Percentiles rank a stretch among this genome's conserved stretches.
Evolutionary conservation across 176 grass and related monocot genomes (phyloP).

Genomic region (Pontederia paniculata): DNA sequence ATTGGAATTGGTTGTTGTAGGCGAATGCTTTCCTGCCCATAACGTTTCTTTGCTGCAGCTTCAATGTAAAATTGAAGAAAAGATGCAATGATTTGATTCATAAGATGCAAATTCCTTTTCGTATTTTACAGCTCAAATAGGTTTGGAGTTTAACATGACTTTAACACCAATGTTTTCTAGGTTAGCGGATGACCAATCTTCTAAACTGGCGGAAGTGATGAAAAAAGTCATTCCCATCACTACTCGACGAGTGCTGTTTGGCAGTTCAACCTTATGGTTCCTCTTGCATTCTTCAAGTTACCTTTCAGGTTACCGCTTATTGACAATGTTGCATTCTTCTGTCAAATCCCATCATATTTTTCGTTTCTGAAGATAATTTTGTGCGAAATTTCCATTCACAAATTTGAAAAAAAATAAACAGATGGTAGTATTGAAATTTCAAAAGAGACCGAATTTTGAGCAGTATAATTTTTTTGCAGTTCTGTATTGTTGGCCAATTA

Average conservation of each 20-base stretch:
- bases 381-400: background rate
- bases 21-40: too few relatives aligned
- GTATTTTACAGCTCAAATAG: background rate
- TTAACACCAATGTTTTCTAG: constrained; percentile 22
- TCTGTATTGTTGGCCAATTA: too few relatives aligned
- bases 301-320: constrained; percentile 65
- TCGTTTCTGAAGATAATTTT: background rate
- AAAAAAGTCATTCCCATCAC: constrained; percentile 19
- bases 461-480: too few relatives aligned
- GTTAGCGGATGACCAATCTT: constrained; percentile 20
- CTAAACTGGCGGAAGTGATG: constrained; percentile 32
- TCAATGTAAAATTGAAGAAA: too few relatives aligned
- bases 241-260: constrained; percentile 56
- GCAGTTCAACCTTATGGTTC: constrained; percentile 39
- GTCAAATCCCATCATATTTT: background rate
- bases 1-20: too few relatives aligned
- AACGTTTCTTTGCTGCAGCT: too few relatives aligned
- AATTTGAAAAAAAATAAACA: too few relatives aligned
- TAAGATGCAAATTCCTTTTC: background rate
- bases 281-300: constrained; percentile 81
- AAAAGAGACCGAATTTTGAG: too few relatives aligned
- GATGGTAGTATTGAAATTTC: too few relatives aligned
- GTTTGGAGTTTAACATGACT: background rate
- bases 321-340: background rate
- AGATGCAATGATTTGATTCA: too few relatives aligned